A percentile compares a stretch with the other conserved stretches of the same genome.
phyloP scores from a whole-genome alignment of 2,329 filamentous ascomycete species.

The Cylindrodendrum hubeiense region DNA sequence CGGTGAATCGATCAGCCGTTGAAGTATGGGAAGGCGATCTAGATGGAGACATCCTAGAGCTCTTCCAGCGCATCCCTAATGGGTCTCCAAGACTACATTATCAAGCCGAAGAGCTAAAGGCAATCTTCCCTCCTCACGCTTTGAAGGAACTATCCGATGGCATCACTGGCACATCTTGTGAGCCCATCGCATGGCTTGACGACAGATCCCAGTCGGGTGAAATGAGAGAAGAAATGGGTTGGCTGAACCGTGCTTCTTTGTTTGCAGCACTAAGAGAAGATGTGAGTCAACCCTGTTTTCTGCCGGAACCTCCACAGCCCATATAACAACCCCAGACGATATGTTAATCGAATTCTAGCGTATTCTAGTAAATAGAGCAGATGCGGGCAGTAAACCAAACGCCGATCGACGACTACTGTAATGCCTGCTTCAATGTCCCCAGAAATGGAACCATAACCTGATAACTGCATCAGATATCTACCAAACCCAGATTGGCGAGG shows the following conservation, averaged over 20 bases:
- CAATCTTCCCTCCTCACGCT: neutral
- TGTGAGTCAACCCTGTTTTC: neutral
- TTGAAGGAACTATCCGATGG: neutral
- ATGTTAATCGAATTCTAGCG: neutral
- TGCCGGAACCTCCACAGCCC: neutral
- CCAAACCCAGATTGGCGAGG: constrained; percentile 1
- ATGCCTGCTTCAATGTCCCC: neutral
- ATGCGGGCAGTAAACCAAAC: neutral
- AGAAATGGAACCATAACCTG: neutral
- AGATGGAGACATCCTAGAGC: neutral
- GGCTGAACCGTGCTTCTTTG: neutral
- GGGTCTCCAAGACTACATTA: constrained; percentile 6
- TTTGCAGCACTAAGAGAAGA: constrained; percentile 1
- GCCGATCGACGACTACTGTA: constrained; percentile 5
- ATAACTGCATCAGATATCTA: neutral
- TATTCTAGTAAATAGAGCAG: neutral
- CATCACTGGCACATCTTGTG: neutral
- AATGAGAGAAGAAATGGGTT: neutral
- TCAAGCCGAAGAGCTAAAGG: neutral
- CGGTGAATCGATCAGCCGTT: neutral
- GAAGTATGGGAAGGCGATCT: neutral
- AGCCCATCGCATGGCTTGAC: constrained; percentile 1
- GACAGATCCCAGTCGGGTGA: neutral
- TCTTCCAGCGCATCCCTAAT: constrained; percentile 7
- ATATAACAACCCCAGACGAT: too few relatives aligned